Percentiles rank a stretch among this genome's conserved stretches.
Conservation (phyloP, 148 eudicot genomes). For the Persicaria tinctoria region DNA sequence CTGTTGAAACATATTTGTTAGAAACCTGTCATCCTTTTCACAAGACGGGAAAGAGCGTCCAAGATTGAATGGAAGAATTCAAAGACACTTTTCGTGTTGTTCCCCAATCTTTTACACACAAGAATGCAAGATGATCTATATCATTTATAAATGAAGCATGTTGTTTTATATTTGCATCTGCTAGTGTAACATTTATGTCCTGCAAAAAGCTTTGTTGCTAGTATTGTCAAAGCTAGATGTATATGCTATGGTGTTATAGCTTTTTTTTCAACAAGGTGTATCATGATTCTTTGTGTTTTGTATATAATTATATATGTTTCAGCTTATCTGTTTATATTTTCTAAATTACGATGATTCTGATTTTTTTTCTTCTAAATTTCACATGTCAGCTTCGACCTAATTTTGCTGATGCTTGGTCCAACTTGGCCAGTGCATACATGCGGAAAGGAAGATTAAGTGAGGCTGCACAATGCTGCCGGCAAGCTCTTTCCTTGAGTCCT, state of each 20-base stretch:
- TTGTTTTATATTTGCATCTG: background rate
- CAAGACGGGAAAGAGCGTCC: background rate
- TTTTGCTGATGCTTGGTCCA: slow-evolving; percentile 99
- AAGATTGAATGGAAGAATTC: background rate
- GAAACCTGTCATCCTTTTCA: background rate
- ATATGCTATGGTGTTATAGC: background rate
- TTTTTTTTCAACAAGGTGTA: too few species aligned
- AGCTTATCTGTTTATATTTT: background rate
- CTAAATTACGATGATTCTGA: background rate
- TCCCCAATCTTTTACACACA: background rate
- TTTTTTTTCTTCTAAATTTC: background rate
- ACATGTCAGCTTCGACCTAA: slow-evolving; percentile 69
- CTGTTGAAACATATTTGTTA: background rate
- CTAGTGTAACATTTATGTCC: background rate
- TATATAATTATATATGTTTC: background rate
- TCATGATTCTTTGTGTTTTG: background rate
- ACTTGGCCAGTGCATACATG: slow-evolving; percentile 95
- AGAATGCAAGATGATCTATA: background rate
- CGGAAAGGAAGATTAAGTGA: slow-evolving; percentile 84
- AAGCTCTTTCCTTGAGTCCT: slow-evolving; percentile 87
- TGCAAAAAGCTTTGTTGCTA: background rate
- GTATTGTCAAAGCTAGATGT: background rate
- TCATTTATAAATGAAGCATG: background rate
- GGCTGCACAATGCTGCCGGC: slow-evolving; percentile 94
- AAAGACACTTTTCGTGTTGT: background rate